A percentile compares a stretch with the other conserved stretches of the same genome.
These are phyloP conservation scores for Diaporthe aspalathi DNA, from an alignment of 2,329 filamentous ascomycete species.

Conservation along the genomic window DNA sequence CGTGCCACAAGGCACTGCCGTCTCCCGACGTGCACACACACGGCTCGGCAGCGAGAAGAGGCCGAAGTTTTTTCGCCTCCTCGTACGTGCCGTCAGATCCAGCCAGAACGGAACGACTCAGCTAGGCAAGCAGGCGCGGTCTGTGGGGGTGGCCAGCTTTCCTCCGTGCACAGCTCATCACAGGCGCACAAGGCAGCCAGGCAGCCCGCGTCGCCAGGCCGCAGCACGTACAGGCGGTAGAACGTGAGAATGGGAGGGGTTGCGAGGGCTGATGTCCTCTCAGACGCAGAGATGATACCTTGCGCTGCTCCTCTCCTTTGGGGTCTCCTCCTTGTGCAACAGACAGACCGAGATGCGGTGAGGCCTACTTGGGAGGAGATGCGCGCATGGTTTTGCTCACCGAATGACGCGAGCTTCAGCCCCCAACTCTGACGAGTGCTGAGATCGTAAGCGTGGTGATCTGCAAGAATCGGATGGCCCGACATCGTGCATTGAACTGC, in stretches of 20 bases:
- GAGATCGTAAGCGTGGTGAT: not conserved
- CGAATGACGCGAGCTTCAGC: not conserved
- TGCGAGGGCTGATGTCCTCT: not conserved
- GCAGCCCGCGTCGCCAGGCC: conserved; percentile 3
- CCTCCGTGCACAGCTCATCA: conserved; percentile 9
- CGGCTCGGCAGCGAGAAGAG: conserved; percentile 16
- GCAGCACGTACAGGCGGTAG: conserved; percentile 1
- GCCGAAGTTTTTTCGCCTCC: not conserved
- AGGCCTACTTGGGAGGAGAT: not conserved
- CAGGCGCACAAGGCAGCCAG: conserved; percentile 17
- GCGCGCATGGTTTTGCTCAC: not conserved
- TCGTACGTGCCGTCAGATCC: not conserved
- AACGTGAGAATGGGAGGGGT: not conserved
- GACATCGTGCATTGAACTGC: not conserved
- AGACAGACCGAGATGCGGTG: conserved; percentile 2
- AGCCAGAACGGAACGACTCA: conserved; percentile 1
- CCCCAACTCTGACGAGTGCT: not conserved
- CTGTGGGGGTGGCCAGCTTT: not conserved
- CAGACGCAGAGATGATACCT: not conserved
- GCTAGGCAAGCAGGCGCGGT: not conserved
- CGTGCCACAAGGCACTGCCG: not conserved
- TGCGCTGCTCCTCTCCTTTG: not conserved
- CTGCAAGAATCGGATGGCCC: not conserved
- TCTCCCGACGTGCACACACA: not conserved
- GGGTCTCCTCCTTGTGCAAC: not conserved